Percentiles rank a stretch among this genome's conserved stretches.
These are phyloP conservation scores for Chalciporus sp. DNA, from an alignment of 1,284 basidiomycete species.

Conservation along the genomic window DNA sequence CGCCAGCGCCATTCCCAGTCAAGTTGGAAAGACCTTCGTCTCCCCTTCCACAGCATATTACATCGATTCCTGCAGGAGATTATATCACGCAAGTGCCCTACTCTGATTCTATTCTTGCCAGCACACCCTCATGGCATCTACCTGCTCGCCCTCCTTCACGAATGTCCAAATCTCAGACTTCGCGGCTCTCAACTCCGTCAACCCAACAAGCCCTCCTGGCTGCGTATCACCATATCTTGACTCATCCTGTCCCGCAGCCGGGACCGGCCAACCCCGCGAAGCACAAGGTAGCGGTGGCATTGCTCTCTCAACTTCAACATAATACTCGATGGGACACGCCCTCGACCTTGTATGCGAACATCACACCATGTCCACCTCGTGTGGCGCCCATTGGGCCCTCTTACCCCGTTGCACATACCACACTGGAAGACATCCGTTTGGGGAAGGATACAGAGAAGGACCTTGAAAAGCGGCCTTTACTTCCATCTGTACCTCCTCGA, in stretches of 20 bases:
- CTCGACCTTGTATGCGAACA: conserved; percentile 59
- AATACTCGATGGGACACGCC: conserved; percentile 67
- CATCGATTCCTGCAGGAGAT: conserved; percentile 45
- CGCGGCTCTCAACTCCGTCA: conserved; percentile 43
- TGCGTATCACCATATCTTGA: conserved; percentile 74
- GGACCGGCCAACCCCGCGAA: conserved; percentile 53
- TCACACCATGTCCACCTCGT: conserved; percentile 55
- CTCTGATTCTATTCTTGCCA: conserved; percentile 63
- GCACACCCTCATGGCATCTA: conserved; percentile 65
- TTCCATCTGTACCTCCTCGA: conserved; percentile 55
- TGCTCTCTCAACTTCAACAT: conserved; percentile 57
- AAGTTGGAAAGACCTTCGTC: conserved; percentile 36
- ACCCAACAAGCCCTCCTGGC: conserved; percentile 62
- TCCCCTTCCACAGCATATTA: conserved; percentile 35
- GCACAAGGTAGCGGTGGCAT: conserved; percentile 69
- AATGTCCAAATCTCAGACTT: conserved; percentile 19
- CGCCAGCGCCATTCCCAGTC: conserved; percentile 33
- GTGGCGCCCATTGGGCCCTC: conserved; percentile 37
- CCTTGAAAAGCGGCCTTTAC: conserved; percentile 45
- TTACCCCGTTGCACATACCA: conserved; percentile 29
- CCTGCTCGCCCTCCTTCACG: conserved; percentile 44
- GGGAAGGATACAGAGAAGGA: conserved; percentile 35
- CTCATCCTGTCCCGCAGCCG: conserved; percentile 51
- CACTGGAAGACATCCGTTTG: conserved; percentile 24
- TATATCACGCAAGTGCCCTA: conserved; percentile 72